phyloP scores from a whole-genome alignment of 805 yeast genomes.

The Wickerhamomyces alni region DNA sequence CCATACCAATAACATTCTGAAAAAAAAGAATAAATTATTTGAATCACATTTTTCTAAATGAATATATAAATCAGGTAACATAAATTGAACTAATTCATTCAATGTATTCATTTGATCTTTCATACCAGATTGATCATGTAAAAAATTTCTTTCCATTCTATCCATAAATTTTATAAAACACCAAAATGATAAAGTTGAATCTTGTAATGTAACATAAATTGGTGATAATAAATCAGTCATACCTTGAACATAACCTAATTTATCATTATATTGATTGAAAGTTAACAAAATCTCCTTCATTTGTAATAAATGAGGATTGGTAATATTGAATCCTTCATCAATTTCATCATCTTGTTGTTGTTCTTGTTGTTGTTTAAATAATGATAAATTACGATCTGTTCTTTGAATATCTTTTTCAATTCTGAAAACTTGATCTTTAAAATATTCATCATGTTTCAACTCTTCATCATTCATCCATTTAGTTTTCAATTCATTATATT shows the following conservation, averaged over 20 bases:
- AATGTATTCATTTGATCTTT: constrained; percentile 78
- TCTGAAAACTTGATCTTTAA: constrained; percentile 85
- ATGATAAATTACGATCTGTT: constrained; percentile 73
- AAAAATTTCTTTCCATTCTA: constrained; percentile 89
- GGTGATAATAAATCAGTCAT: constrained; percentile 94
- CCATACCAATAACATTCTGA: constrained; percentile 94
- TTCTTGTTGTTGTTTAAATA: constrained; percentile 41
- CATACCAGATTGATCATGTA: constrained; percentile 91
- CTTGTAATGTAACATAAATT: constrained; percentile 56
- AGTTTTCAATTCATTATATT: constrained; percentile 57
- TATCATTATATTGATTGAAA: constrained; percentile 75
- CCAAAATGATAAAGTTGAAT: constrained; percentile 84
- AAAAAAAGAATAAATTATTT: constrained; percentile 85
- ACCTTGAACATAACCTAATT: constrained; percentile 95
- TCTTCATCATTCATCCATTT: constrained; percentile 65
- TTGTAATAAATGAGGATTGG: constrained; percentile 66
- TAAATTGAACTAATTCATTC: constrained; percentile 80
- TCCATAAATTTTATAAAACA: constrained; percentile 85
- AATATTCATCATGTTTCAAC: constrained; percentile 53
- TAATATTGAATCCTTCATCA: constrained; percentile 56
- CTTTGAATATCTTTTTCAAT: constrained; percentile 92
- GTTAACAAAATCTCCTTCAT: constrained; percentile 78
- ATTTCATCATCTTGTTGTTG: constrained; percentile 27
- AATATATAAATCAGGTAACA: constrained; percentile 78
- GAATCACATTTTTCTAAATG: constrained; percentile 88